These are phyloP conservation scores for Kazachstania africana DNA, from an alignment of 805 yeast species.

Conservation along the genomic window DNA sequence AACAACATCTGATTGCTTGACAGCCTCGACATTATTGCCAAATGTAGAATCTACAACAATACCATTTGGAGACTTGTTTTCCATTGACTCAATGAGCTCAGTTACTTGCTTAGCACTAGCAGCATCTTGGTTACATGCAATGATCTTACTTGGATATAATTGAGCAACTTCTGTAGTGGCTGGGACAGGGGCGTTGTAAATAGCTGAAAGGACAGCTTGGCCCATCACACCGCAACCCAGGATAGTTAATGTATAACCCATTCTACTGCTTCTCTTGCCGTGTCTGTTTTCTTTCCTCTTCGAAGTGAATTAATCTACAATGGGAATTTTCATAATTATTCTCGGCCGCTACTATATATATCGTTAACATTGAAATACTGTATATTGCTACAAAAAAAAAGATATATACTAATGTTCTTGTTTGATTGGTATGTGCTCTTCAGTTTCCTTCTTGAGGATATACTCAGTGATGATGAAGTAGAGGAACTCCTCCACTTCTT, in stretches of 20 bases:
- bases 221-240: slow-evolving; percentile 96
- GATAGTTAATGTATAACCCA: slow-evolving; percentile 52
- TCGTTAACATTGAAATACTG: no score
- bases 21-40: slow-evolving; percentile 47
- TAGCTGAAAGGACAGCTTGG: slow-evolving; percentile 76
- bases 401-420: background rate
- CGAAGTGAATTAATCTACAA: no score
- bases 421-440: background rate
- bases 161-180: slow-evolving; percentile 16
- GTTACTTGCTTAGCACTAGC: slow-evolving; percentile 39
- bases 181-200: slow-evolving; percentile 23
- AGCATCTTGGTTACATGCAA: slow-evolving; percentile 53
- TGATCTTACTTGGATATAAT: slow-evolving; percentile 55
- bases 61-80: slow-evolving; percentile 32
- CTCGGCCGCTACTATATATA: no score
- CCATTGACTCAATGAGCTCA: slow-evolving; percentile 32
- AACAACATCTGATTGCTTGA: slow-evolving; percentile 52
- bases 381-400: no score
- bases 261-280: slow-evolving; percentile 2
- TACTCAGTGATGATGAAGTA: slow-evolving; percentile 23
- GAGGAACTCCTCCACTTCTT: slow-evolving; percentile 25
- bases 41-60: slow-evolving; percentile 41
- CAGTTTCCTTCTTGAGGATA: slow-evolving; percentile 3
- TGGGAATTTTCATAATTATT: no score
- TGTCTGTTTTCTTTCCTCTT: background rate